Evolutionary conservation across 2,329 filamentous ascomycete species (phyloP).

Genomic region (Cladophialophora carrionii): DNA sequence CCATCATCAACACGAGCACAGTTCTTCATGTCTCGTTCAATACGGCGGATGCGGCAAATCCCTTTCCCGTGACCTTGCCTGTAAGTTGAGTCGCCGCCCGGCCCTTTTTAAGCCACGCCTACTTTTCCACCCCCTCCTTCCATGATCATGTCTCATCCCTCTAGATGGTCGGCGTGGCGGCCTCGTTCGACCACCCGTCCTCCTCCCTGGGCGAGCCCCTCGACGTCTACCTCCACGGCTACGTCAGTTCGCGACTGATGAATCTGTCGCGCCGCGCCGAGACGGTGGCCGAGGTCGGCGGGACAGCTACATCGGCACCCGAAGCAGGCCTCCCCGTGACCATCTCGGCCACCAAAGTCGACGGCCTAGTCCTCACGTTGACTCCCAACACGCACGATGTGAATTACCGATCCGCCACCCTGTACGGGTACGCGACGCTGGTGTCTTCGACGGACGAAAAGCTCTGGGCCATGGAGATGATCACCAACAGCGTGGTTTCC

Average conservation of each 20-base stretch:
- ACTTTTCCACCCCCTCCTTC: not conserved
- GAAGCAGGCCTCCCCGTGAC: conserved; percentile 65
- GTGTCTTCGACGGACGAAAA: conserved; percentile 72
- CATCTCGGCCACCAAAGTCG: conserved; percentile 71
- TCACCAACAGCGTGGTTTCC: conserved; percentile 75
- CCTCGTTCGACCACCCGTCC: conserved; percentile 66
- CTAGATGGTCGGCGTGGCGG: conserved; percentile 78
- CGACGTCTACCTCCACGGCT: conserved; percentile 81
- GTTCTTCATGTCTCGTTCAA: conserved; percentile 79
- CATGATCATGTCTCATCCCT: no score
- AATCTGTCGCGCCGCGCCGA: conserved; percentile 67
- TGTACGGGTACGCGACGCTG: conserved; percentile 72
- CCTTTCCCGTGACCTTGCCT: conserved; percentile 76
- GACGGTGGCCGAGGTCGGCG: conserved; percentile 36
- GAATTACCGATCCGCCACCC: conserved; percentile 79
- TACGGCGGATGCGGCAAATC: conserved; percentile 59
- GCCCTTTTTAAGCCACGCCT: no score
- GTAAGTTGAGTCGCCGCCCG: not conserved
- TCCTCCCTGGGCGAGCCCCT: conserved; percentile 65
- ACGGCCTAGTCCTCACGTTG: conserved; percentile 77
- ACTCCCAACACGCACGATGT: conserved; percentile 80
- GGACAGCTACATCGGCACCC: conserved; percentile 32
- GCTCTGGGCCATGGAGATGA: conserved; percentile 73
- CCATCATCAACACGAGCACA: conserved; percentile 71
- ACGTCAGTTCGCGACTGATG: conserved; percentile 76